A percentile compares a stretch with the other conserved stretches of the same genome.
These are phyloP conservation scores for Chaetomiaceae sp. DNA, from an alignment of 2,329 filamentous ascomycete genomes.

Conservation along the genomic window DNA sequence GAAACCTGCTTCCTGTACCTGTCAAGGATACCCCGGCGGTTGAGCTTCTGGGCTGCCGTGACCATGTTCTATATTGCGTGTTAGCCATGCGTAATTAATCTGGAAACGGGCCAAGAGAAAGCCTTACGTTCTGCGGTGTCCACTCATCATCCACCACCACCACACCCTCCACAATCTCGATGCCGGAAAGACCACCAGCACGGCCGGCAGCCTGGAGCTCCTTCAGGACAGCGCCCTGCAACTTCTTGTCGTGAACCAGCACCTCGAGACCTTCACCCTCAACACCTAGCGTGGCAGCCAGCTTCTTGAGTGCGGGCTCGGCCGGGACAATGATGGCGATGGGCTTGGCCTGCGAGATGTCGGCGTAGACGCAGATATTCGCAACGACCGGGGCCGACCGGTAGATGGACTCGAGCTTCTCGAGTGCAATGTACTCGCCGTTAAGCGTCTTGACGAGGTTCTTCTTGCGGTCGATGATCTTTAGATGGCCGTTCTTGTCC, in stretches of 20 bases:
- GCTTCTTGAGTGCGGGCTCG: constrained; percentile 51
- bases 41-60: constrained; percentile 68
- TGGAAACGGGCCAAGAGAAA: constrained; percentile 18
- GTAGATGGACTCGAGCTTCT: constrained; percentile 60
- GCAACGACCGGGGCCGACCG: constrained; percentile 47
- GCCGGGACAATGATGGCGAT: constrained; percentile 54
- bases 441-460: constrained; percentile 80
- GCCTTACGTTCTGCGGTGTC: constrained; percentile 67
- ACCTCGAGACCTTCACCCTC: constrained; percentile 57
- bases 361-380: constrained; percentile 55
- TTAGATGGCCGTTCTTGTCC: constrained; percentile 65
- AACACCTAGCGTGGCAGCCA: constrained; percentile 42
- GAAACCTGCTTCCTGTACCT: constrained; percentile 60
- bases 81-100: background rate
- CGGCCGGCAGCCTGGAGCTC: constrained; percentile 60
- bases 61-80: constrained; percentile 49
- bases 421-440: constrained; percentile 77
- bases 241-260: constrained; percentile 63
- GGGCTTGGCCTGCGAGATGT: constrained; percentile 47
- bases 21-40: constrained; percentile 62
- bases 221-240: constrained; percentile 59
- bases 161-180: constrained; percentile 68
- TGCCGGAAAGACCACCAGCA: constrained; percentile 58
- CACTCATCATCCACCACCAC: constrained; percentile 70
- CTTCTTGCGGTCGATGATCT: constrained; percentile 82